Conservation (phyloP, 176 grass and related monocot species). For the Oryza officinalis region DNA sequence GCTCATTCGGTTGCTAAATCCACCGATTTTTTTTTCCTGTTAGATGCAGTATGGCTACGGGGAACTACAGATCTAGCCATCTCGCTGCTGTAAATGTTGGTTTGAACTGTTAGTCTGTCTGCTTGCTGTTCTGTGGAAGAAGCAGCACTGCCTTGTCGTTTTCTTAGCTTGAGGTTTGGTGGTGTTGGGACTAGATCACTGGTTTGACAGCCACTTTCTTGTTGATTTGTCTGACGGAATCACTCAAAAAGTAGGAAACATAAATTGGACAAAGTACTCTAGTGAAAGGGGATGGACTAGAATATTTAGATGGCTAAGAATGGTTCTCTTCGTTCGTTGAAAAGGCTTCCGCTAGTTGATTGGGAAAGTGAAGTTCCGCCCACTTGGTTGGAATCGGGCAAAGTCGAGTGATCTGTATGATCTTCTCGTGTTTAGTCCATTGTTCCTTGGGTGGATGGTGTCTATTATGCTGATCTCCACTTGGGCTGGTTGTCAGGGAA, state of each 20-base stretch:
- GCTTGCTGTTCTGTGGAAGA: not conserved
- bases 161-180: not conserved
- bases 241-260: not conserved
- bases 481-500: not conserved
- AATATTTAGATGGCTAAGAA: not conserved
- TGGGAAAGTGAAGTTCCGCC: not conserved
- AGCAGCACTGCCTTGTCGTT: not conserved
- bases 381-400: not conserved
- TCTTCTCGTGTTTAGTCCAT: not conserved
- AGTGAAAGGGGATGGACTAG: not conserved
- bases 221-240: not conserved
- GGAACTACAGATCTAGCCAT: slow-evolving; percentile 7
- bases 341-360: not conserved
- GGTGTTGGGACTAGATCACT: not conserved
- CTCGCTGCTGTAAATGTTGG: not conserved
- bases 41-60: not conserved
- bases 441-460: not conserved
- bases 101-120: not conserved
- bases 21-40: not conserved
- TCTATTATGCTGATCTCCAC: not conserved
- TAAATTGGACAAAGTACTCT: not conserved
- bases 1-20: not conserved
- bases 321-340: not conserved
- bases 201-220: slow-evolving; percentile 3
- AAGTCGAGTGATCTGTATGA: not conserved